These are phyloP conservation scores for Monosporascus sp. DNA, from an alignment of 2,329 filamentous ascomycete genomes.

Conservation along the genomic window DNA sequence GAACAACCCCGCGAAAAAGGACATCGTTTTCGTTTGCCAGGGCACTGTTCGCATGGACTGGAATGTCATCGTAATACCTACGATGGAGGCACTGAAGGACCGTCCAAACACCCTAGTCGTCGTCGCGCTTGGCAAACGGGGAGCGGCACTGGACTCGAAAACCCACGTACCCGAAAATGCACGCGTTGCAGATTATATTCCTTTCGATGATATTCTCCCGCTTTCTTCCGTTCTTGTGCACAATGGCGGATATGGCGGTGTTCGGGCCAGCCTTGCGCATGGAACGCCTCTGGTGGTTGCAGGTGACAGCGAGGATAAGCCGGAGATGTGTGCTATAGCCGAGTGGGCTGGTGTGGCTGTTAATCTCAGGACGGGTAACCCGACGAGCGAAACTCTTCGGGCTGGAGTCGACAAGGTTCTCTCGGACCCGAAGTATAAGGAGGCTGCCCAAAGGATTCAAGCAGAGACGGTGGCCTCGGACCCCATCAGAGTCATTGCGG, in stretches of 20 bases:
- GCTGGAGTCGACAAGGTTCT: constrained; percentile 1
- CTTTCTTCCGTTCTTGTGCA: background rate
- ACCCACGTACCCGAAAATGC: background rate
- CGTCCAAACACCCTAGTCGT: constrained; percentile 29
- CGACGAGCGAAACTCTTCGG: background rate
- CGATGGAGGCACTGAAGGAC: constrained; percentile 28
- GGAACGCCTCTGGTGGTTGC: constrained; percentile 3
- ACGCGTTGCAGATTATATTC: too few species aligned
- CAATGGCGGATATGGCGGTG: constrained; percentile 2
- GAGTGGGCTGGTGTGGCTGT: constrained; percentile 3
- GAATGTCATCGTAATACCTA: constrained; percentile 29
- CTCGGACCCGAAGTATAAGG: background rate
- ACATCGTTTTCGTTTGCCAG: constrained; percentile 32
- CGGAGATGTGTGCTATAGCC: constrained; percentile 1
- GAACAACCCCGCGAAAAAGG: constrained; percentile 13
- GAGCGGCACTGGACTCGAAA: background rate
- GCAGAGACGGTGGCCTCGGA: background rate
- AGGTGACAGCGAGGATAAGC: constrained; percentile 2
- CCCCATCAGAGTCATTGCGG: too few species aligned
- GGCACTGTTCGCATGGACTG: constrained; percentile 27
- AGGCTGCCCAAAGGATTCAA: background rate
- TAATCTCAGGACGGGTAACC: constrained; percentile 2
- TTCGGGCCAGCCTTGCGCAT: background rate
- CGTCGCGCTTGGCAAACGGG: constrained; percentile 7
- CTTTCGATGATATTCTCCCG: too few species aligned